Evolutionary conservation across 306 rosid genomes (phyloP).

Genomic region (Vicia villosa): DNA sequence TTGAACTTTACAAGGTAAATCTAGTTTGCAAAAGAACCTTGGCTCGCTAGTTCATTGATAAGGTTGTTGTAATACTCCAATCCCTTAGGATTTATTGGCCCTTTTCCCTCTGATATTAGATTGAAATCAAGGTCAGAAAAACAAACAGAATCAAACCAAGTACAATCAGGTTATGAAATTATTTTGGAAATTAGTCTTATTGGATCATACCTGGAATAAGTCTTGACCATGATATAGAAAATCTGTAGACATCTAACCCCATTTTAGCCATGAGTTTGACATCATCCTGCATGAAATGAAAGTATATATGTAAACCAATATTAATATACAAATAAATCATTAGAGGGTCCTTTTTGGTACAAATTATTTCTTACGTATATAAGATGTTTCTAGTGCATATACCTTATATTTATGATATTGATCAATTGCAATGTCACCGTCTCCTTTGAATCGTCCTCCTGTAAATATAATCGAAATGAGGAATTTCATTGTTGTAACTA

Average conservation of each 20-base stretch:
- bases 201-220: constrained; percentile 28
- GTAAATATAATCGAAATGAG: too few relatives aligned
- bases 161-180: too few relatives aligned
- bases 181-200: too few relatives aligned
- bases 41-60: constrained; percentile 46
- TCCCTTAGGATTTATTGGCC: too few relatives aligned
- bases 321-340: too few relatives aligned
- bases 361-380: too few relatives aligned
- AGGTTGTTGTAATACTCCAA: constrained; percentile 41
- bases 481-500: too few relatives aligned
- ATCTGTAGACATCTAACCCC: constrained; percentile 25
- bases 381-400: not conserved
- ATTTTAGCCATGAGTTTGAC: constrained; percentile 28
- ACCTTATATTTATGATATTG: constrained; percentile 51
- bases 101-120: too few relatives aligned
- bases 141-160: not conserved
- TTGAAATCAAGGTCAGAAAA: too few relatives aligned
- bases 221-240: constrained; percentile 32
- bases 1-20: too few relatives aligned
- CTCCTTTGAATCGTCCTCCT: not conserved
- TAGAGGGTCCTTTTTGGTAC: too few relatives aligned
- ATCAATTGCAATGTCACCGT: constrained; percentile 36
- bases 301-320: not conserved
- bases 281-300: constrained; percentile 22
- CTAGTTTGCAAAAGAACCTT: too few relatives aligned